These are phyloP conservation scores for Biscutella laevigata DNA, from an alignment of 441 rosid species.

Conservation along the genomic window DNA sequence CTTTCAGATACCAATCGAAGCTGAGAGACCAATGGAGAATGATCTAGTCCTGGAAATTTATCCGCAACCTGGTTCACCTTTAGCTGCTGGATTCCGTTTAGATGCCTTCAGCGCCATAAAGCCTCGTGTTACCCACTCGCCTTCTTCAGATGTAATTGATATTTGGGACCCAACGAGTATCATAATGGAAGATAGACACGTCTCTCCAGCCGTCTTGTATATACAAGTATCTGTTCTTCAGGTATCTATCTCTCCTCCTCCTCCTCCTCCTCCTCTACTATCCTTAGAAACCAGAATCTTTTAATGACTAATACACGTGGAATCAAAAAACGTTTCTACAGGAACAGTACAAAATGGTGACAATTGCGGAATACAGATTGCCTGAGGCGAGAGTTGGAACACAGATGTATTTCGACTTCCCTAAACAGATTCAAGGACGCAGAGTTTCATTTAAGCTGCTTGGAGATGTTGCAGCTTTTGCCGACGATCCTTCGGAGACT, in stretches of 20 bases:
- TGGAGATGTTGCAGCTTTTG: constrained; percentile 69
- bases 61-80: constrained; percentile 70
- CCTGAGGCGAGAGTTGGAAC: constrained; percentile 75
- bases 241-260: constrained; percentile 35
- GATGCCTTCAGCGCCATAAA: constrained; percentile 76
- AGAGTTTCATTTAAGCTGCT: constrained; percentile 60
- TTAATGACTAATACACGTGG: neutral
- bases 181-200: constrained; percentile 62
- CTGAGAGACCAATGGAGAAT: constrained; percentile 55
- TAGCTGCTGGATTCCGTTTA: constrained; percentile 67
- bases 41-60: constrained; percentile 69
- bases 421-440: constrained; percentile 51
- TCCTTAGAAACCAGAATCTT: constrained; percentile 1
- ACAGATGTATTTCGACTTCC: constrained; percentile 81
- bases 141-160: constrained; percentile 48
- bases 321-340: constrained; percentile 25
- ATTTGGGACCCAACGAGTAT: constrained; percentile 51
- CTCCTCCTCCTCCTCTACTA: neutral
- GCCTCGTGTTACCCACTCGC: constrained; percentile 72
- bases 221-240: constrained; percentile 78
- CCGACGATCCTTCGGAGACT: constrained; percentile 65
- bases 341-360: constrained; percentile 66
- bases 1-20: constrained; percentile 66
- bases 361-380: constrained; percentile 65
- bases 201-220: constrained; percentile 65